A percentile compares a stretch with the other conserved stretches of the same genome.
These are phyloP conservation scores for Phytophthora pisi DNA, from an alignment of 352 stramenopile genomes.

Conservation along the genomic window DNA sequence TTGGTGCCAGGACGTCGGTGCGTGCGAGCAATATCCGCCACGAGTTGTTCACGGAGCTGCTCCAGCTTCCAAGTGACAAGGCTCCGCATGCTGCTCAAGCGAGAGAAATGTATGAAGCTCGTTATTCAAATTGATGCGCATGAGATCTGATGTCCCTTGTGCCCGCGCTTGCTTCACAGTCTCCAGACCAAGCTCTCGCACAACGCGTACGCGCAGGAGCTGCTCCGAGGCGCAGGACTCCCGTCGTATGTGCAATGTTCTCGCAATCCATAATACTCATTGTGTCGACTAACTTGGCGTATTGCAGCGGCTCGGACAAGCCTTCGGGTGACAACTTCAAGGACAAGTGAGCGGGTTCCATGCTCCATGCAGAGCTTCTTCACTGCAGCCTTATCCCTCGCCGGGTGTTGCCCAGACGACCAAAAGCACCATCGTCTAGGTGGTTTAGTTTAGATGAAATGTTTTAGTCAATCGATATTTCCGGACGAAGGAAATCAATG, in stretches of 20 bases:
- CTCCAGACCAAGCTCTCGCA: constrained; percentile 29
- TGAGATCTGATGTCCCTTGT: neutral
- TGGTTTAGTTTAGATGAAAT: too few relatives aligned
- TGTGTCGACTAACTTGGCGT: too few relatives aligned
- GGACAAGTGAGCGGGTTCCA: neutral
- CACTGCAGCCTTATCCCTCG: too few relatives aligned
- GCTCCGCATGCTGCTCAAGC: constrained; percentile 25
- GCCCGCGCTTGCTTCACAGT: neutral
- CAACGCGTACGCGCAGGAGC: constrained; percentile 29
- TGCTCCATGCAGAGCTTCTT: neutral
- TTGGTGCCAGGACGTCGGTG: constrained; percentile 23
- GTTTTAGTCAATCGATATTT: too few relatives aligned
- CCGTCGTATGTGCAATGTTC: neutral
- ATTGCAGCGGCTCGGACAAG: neutral
- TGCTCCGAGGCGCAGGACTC: constrained; percentile 21
- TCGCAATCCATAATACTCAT: neutral
- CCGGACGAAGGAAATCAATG: too few relatives aligned
- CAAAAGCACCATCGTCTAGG: too few relatives aligned
- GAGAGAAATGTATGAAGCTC: constrained; percentile 1
- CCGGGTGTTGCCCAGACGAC: too few relatives aligned
- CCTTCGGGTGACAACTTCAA: neutral
- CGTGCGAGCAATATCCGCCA: constrained; percentile 18
- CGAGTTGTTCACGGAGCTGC: constrained; percentile 26
- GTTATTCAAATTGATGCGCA: neutral
- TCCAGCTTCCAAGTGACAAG: constrained; percentile 24